These are phyloP conservation scores for Astraeus odoratus DNA, from an alignment of 768 basidiomycete species.

Conservation along the genomic window DNA sequence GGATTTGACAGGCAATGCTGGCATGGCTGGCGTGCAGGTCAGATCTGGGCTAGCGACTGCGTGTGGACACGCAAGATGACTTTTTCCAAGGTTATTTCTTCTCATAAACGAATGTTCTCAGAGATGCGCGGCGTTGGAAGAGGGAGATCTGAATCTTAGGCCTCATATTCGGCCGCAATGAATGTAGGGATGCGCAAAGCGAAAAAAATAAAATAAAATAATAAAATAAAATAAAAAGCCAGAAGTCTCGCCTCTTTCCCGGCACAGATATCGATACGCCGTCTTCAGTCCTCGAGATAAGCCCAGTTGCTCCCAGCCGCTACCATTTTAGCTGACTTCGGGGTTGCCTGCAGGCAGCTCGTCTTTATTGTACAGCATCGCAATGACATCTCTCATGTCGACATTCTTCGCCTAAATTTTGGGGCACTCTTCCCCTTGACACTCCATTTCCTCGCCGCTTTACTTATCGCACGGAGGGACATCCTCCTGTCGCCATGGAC, in stretches of 20 bases:
- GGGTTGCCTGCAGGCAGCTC: slow-evolving; percentile 14
- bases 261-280: slow-evolving; percentile 7
- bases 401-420: slow-evolving; percentile 25
- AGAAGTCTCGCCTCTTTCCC: neutral
- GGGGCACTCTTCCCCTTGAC: slow-evolving; percentile 15
- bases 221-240: too few species aligned
- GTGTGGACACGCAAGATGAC: slow-evolving; percentile 3
- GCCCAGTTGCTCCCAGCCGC: slow-evolving; percentile 5
- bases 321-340: slow-evolving; percentile 14
- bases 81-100: slow-evolving; percentile 8
- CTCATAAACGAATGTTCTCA: slow-evolving; percentile 11
- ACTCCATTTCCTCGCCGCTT: neutral
- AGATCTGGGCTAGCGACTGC: neutral
- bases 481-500: neutral
- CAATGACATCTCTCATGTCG: slow-evolving; percentile 14
- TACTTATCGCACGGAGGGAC: slow-evolving; percentile 2
- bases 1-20: too few species aligned
- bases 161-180: slow-evolving; percentile 12
- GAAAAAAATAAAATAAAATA: too few species aligned
- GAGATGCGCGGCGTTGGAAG: slow-evolving; percentile 9
- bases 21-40: neutral
- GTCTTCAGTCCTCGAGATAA: slow-evolving; percentile 11
- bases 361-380: slow-evolving; percentile 6
- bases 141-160: slow-evolving; percentile 9
- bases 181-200: slow-evolving; percentile 3